phyloP scores from a whole-genome alignment of 768 basidiomycete genomes.

The Hygrophorus russula region DNA sequence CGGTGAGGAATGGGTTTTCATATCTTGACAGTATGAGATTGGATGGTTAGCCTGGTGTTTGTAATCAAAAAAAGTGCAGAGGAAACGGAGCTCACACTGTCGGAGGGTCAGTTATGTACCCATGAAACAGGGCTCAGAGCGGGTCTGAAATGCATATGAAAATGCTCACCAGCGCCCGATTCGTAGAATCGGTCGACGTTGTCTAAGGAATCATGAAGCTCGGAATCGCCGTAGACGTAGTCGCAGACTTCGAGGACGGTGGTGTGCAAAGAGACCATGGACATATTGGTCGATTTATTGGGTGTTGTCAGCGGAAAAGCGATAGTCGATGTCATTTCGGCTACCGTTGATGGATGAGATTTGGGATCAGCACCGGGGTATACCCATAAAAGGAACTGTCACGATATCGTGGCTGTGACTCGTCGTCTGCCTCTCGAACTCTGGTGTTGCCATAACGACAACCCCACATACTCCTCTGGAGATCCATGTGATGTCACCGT shows the following conservation, averaged over 20 bases:
- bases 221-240: conserved; percentile 51
- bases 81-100: conserved; percentile 27
- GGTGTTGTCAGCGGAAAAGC: conserved; percentile 1
- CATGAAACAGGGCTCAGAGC: background rate
- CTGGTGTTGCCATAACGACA: too few relatives aligned
- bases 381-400: too few relatives aligned
- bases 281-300: conserved; percentile 14
- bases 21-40: conserved; percentile 31
- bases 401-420: too few relatives aligned
- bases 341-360: too few relatives aligned
- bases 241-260: conserved; percentile 62
- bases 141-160: too few relatives aligned
- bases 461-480: too few relatives aligned
- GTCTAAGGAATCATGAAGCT: conserved; percentile 30
- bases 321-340: conserved; percentile 2
- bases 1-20: conserved; percentile 71
- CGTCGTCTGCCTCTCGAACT: too few relatives aligned
- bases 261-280: conserved; percentile 34
- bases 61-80: background rate
- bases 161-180: conserved; percentile 46
- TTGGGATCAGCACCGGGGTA: too few relatives aligned
- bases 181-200: conserved; percentile 59
- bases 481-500: too few relatives aligned
- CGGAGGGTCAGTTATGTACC: conserved; percentile 9
- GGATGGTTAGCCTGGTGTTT: conserved; percentile 8